These are phyloP conservation scores for Plasmodium vinckei DNA, from an alignment of 169 alveolate species.

Conservation along the genomic window DNA sequence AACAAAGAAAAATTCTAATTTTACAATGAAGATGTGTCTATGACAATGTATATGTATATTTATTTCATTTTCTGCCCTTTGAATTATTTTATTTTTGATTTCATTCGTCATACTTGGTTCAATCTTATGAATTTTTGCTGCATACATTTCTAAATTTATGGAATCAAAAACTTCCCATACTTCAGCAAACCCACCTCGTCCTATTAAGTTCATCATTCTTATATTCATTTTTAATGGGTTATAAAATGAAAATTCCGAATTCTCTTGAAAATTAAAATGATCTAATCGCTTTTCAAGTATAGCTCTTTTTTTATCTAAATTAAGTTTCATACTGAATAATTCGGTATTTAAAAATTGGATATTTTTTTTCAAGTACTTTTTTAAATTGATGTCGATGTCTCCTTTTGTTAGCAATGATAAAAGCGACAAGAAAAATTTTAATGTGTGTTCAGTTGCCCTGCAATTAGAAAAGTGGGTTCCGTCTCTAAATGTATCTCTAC, in stretches of 20 bases:
- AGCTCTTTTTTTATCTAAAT: slow-evolving; percentile 83
- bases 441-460: slow-evolving; percentile 82
- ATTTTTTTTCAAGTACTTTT: slow-evolving; percentile 75
- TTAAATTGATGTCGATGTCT: slow-evolving; percentile 67
- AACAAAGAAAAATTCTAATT: slow-evolving; percentile 92
- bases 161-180: slow-evolving; percentile 94
- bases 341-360: slow-evolving; percentile 82
- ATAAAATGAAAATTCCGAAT: slow-evolving; percentile 85
- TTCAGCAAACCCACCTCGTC: slow-evolving; percentile 94
- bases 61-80: slow-evolving; percentile 91
- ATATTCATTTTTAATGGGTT: slow-evolving; percentile 85
- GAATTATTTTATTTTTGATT: slow-evolving; percentile 89
- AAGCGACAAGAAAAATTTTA: slow-evolving; percentile 79
- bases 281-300: slow-evolving; percentile 83
- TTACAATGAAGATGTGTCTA: slow-evolving; percentile 91
- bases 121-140: slow-evolving; percentile 91
- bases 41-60: slow-evolving; percentile 90
- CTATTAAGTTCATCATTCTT: slow-evolving; percentile 90
- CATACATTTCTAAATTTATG: slow-evolving; percentile 89
- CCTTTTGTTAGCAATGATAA: slow-evolving; percentile 73
- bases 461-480: slow-evolving; percentile 86
- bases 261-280: slow-evolving; percentile 83
- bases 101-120: slow-evolving; percentile 89
- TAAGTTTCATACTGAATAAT: slow-evolving; percentile 79
- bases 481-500: slow-evolving; percentile 86